Evolutionary conservation across 1,139 yeast genomes (phyloP).

Genomic region (Petasospora fabianii): DNA sequence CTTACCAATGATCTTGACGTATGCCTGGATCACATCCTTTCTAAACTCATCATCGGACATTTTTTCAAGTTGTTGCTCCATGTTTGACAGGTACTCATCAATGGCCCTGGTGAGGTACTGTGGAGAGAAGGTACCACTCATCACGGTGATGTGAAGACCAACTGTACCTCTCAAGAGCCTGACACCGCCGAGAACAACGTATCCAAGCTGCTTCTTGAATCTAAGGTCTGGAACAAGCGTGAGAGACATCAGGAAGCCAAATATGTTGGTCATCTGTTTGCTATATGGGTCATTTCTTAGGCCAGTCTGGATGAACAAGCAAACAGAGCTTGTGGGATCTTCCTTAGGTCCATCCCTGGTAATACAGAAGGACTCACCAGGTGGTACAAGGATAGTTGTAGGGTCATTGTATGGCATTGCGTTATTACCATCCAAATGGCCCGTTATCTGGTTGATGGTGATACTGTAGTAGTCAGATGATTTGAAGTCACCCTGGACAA

Average conservation of each 20-base stretch:
- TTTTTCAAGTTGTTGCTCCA: conserved; percentile 31
- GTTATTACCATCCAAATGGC: conserved; percentile 17
- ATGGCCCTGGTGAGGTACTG: conserved; percentile 39
- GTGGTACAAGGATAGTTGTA: conserved; percentile 35
- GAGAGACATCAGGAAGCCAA: conserved; percentile 42
- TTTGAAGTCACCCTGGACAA: conserved; percentile 48
- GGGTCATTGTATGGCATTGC: conserved; percentile 23
- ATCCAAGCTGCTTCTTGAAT: conserved; percentile 54
- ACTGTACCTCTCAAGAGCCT: conserved; percentile 45
- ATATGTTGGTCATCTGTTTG: conserved; percentile 40
- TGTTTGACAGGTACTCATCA: conserved; percentile 41
- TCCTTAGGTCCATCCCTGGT: conserved; percentile 32
- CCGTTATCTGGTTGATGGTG: conserved; percentile 21
- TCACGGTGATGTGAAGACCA: conserved; percentile 54
- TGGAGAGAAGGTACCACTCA: conserved; percentile 43
- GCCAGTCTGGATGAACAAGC: conserved; percentile 55
- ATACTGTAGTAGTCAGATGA: conserved; percentile 21
- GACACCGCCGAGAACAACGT: conserved; percentile 52
- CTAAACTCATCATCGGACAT: conserved; percentile 36
- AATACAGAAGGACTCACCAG: conserved; percentile 35
- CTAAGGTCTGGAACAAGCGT: conserved; percentile 46
- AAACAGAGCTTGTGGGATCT: conserved; percentile 49
- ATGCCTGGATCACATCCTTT: conserved; percentile 34
- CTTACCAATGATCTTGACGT: conserved; percentile 30
- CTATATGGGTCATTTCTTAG: conserved; percentile 32